These are phyloP conservation scores for Leucaena leucocephala DNA, from an alignment of 306 rosid genomes.

Conservation along the genomic window DNA sequence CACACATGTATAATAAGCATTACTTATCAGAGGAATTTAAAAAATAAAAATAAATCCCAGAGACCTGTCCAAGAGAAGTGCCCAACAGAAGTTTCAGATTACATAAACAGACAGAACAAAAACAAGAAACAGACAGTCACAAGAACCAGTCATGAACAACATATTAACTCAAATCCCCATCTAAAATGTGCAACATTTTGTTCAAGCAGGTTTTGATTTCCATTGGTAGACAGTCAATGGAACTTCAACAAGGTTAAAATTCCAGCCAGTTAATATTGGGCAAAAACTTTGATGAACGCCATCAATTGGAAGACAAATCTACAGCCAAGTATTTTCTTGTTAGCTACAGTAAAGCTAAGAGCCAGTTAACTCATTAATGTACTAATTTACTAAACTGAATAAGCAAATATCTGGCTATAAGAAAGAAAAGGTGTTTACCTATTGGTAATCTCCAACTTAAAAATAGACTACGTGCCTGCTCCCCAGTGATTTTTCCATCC, in stretches of 20 bases:
- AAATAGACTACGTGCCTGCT: conserved; percentile 92
- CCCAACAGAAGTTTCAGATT: conserved; percentile 21
- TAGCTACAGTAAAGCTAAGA: conserved; percentile 15
- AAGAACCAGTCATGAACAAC: conserved; percentile 13
- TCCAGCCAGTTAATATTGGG: conserved; percentile 12
- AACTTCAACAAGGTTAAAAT: conserved; percentile 1
- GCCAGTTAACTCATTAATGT: conserved; percentile 27
- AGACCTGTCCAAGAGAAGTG: conserved; percentile 34
- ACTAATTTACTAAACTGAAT: conserved; percentile 28
- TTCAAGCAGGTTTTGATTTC: not conserved
- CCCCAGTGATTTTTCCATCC: conserved; percentile 96
- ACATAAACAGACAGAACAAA: conserved; percentile 12
- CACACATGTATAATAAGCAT: conserved; percentile 34
- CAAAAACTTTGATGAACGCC: conserved; percentile 14
- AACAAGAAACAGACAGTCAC: conserved; percentile 13
- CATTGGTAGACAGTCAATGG: not conserved
- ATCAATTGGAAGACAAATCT: conserved; percentile 10
- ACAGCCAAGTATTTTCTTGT: conserved; percentile 32
- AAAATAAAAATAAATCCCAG: conserved; percentile 6
- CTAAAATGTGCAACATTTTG: not conserved
- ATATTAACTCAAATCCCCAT: conserved; percentile 17
- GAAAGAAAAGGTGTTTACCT: conserved; percentile 52
- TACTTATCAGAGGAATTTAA: conserved; percentile 28
- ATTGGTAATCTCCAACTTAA: conserved; percentile 97
- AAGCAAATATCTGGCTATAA: conserved; percentile 18